A percentile compares a stretch with the other conserved stretches of the same genome.
These are phyloP conservation scores for Cytospora piceicola DNA, from an alignment of 2,329 filamentous ascomycete species.

Conservation along the genomic window DNA sequence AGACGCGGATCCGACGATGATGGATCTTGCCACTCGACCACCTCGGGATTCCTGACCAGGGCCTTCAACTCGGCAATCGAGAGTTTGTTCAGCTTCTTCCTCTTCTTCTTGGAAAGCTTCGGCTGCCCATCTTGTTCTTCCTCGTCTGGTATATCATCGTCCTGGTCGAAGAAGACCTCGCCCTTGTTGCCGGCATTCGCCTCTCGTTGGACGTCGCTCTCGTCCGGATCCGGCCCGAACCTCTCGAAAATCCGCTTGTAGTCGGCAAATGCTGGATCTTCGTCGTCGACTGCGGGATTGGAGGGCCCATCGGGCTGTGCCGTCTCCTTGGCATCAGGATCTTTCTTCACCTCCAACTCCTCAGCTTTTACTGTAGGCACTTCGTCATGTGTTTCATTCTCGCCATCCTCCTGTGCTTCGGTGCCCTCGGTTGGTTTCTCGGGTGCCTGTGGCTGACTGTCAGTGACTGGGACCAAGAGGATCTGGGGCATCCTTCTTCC, in stretches of 20 bases:
- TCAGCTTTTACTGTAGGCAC: slow-evolving; percentile 35
- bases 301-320: slow-evolving; percentile 51
- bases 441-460: slow-evolving; percentile 32
- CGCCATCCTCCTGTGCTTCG: slow-evolving; percentile 29
- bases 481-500: neutral
- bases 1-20: slow-evolving; percentile 87
- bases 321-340: slow-evolving; percentile 40
- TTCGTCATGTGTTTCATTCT: slow-evolving; percentile 6
- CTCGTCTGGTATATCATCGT: slow-evolving; percentile 84
- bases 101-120: slow-evolving; percentile 91
- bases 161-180: slow-evolving; percentile 80
- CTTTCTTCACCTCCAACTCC: slow-evolving; percentile 50
- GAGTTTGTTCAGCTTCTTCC: slow-evolving; percentile 87
- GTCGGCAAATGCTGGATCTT: slow-evolving; percentile 79
- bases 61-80: slow-evolving; percentile 96
- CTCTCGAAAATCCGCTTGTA: slow-evolving; percentile 82
- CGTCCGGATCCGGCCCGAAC: slow-evolving; percentile 70
- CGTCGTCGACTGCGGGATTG: slow-evolving; percentile 58
- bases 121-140: slow-evolving; percentile 70
- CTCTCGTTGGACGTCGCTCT: slow-evolving; percentile 67
- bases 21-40: slow-evolving; percentile 97
- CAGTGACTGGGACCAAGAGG: slow-evolving; percentile 25
- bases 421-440: slow-evolving; percentile 4
- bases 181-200: slow-evolving; percentile 75
- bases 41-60: slow-evolving; percentile 84